Evolutionary conservation across 2,329 filamentous ascomycete species (phyloP).

Genomic region (Grosmannia serpens): DNA sequence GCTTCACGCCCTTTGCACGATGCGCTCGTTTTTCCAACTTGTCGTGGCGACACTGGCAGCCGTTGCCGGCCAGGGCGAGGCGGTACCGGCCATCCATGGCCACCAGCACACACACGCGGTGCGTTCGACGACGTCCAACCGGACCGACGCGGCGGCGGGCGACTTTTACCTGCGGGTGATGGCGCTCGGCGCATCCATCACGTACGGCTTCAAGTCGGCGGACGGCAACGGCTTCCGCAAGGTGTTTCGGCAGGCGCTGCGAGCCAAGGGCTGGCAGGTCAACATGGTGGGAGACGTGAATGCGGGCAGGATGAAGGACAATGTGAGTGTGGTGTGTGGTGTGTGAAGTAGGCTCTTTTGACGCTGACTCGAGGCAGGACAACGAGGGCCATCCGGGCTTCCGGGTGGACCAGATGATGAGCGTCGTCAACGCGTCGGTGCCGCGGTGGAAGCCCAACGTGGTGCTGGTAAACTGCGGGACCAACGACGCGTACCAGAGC

Average conservation of each 20-base stretch:
- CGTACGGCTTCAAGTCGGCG: constrained; percentile 23
- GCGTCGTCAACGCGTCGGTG: not conserved
- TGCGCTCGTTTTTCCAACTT: no score
- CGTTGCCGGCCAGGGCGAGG: no score
- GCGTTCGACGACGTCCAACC: no score
- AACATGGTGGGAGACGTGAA: constrained; percentile 7
- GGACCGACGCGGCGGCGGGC: no score
- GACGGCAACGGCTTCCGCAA: constrained; percentile 13
- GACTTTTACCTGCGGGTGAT: constrained; percentile 25
- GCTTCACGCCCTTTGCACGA: no score
- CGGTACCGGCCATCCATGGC: no score
- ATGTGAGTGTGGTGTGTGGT: not conserved
- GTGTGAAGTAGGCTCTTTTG: not conserved
- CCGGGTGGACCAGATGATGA: constrained; percentile 4
- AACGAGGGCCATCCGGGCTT: constrained; percentile 5
- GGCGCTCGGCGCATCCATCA: constrained; percentile 32
- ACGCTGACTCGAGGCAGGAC: not conserved
- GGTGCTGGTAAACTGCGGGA: constrained; percentile 13
- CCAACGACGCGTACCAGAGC: constrained; percentile 14
- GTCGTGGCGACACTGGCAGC: no score
- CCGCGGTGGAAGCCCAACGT: constrained; percentile 10
- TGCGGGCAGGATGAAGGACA: constrained; percentile 7
- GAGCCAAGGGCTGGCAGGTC: constrained; percentile 1
- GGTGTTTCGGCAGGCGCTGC: constrained; percentile 4
- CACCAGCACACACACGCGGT: no score